Evolutionary conservation across 257 asterid species (phyloP), one percentile per base, ranked within the genome.

Genomic region (Solanum corneliomulleri): DNA sequence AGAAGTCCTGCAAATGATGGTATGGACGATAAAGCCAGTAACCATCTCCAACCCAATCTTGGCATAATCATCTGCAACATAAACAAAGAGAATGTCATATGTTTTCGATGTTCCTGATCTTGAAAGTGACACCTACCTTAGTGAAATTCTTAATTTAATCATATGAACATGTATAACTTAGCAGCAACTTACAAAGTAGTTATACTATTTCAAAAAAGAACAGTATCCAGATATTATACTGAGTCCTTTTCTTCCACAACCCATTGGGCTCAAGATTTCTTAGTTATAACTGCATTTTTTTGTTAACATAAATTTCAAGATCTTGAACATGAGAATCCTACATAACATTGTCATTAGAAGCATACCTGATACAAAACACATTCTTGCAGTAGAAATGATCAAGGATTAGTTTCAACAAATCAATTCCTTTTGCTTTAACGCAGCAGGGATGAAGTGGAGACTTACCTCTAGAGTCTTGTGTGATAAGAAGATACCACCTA

Each of bases 31-130:
- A 95, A 86, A 16, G 89, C 93, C 86, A 94, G 95, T 88, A 95
- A 89, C 97, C 97, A 95, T 86, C 98, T 94, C 98, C 97, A 95
- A 85, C 97, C 95, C n/a, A 93, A 81, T 58, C 87, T 89, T 41
- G 96, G 62, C 62, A 95, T 90, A 44, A 93, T 62, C 66, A 91
- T 89, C 98, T 95, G 42, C 78, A 83, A 42, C 42, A 89, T 82
- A 60, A 16, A 25, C 58, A 45, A 42, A 6, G 39, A 68, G 6
- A 14, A 29, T 0, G 75, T 20, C 75, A 13, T 68, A 27, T 27
- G 75, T 29, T 66, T 66, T 25, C 5, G 15, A 68, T 68, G 11
- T 68, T 68, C 74, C 10, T 68, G 39, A 68, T 27, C 9, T 68
- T 68, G 74, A 68, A 12, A 68, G 41, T 13, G 76, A 10, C 5